A percentile compares a stretch with the other conserved stretches of the same genome.
phyloP scores from a whole-genome alignment of 352 stramenopile species.

The Phytophthora pisi region DNA sequence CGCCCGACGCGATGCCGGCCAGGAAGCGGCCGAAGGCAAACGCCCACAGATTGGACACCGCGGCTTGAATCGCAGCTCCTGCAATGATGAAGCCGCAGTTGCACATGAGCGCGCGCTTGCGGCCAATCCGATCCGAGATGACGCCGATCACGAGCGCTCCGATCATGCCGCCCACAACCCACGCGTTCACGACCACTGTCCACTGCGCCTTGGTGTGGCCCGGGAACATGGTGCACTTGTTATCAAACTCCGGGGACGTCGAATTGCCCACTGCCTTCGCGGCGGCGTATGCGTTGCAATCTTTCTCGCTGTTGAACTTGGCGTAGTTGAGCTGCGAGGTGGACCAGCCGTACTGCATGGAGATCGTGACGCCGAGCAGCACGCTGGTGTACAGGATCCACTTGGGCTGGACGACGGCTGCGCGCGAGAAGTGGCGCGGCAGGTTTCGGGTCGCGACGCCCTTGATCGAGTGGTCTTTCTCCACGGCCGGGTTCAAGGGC shows the following conservation, averaged over 20 bases:
- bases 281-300: conserved; percentile 29
- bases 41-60: conserved; percentile 40
- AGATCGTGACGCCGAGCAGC: conserved; percentile 18
- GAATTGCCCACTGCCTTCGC: neutral
- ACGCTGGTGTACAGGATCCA: conserved; percentile 42
- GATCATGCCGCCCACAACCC: conserved; percentile 48
- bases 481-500: conserved; percentile 5
- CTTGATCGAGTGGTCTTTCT: conserved; percentile 9
- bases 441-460: conserved; percentile 25
- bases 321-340: conserved; percentile 44
- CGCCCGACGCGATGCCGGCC: conserved; percentile 56
- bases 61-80: conserved; percentile 40
- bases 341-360: conserved; percentile 48
- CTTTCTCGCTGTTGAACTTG: conserved; percentile 32
- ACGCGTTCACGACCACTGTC: conserved; percentile 49
- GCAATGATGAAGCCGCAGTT: conserved; percentile 50
- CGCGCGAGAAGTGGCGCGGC: conserved; percentile 24
- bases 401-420: conserved; percentile 27
- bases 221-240: conserved; percentile 41
- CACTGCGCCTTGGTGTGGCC: conserved; percentile 40
- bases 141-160: conserved; percentile 34
- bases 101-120: conserved; percentile 39
- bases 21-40: conserved; percentile 54
- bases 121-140: conserved; percentile 41
- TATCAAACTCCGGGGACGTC: conserved; percentile 10